Percentiles rank a stretch among this genome's conserved stretches.
Evolutionary conservation across 495 filamentous ascomycete species (phyloP).

Genomic region (Hypoxylon fragiforme): DNA sequence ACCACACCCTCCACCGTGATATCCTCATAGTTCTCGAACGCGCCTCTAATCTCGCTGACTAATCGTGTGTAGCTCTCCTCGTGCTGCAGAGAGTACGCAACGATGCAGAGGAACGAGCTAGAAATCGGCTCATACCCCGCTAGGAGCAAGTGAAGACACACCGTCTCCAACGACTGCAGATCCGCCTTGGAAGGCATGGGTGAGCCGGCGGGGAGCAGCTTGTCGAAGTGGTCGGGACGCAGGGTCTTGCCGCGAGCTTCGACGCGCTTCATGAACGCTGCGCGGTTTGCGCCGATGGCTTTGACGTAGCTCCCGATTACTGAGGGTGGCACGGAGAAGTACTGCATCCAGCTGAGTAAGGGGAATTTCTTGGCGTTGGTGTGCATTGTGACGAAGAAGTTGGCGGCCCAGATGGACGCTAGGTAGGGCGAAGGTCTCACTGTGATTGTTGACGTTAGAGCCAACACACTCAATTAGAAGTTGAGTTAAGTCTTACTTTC

Average conservation of each 20-base stretch:
- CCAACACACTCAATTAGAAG: not conserved
- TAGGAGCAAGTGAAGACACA: slow-evolving; percentile 31
- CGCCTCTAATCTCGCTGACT: slow-evolving; percentile 24
- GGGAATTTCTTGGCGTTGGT: slow-evolving; percentile 32
- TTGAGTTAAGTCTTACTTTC: slow-evolving; percentile 4
- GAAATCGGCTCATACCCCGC: slow-evolving; percentile 28
- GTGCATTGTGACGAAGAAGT: slow-evolving; percentile 20
- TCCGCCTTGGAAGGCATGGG: slow-evolving; percentile 10
- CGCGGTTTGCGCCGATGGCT: not conserved
- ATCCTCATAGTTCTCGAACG: slow-evolving; percentile 26
- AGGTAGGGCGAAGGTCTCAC: slow-evolving; percentile 20
- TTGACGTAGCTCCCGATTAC: not conserved
- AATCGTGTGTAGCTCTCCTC: slow-evolving; percentile 7
- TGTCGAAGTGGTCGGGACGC: not conserved
- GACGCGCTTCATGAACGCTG: not conserved
- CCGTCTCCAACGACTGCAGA: slow-evolving; percentile 13
- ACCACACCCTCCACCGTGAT: slow-evolving; percentile 15
- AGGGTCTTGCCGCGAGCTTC: not conserved
- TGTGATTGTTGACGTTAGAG: too few relatives aligned
- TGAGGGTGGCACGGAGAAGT: slow-evolving; percentile 21
- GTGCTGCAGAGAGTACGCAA: slow-evolving; percentile 24
- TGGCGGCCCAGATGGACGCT: slow-evolving; percentile 11
- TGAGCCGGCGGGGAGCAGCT: not conserved
- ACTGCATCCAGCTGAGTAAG: slow-evolving; percentile 16
- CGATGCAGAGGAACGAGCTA: slow-evolving; percentile 6